Evolutionary conservation across 83 land plant species (phyloP).

Genomic region (Thuja plicata): DNA sequence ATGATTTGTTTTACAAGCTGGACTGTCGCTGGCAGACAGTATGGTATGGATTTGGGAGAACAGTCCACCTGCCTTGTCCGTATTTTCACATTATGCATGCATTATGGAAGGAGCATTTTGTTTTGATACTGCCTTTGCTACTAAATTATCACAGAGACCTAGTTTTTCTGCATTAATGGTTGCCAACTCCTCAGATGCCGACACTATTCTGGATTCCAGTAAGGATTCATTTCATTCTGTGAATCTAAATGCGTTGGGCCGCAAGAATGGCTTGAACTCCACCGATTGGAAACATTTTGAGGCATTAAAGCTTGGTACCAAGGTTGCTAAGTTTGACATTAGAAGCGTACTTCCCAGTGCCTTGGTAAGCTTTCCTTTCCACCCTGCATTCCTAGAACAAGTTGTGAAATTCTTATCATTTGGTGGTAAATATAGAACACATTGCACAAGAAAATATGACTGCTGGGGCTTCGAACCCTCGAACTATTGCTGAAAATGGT

Average conservation of each 20-base stretch:
- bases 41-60: too few species aligned
- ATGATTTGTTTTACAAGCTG: too few species aligned
- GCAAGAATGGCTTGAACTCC: neutral
- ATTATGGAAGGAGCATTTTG: constrained; percentile 9
- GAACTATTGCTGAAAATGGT: neutral
- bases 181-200: neutral
- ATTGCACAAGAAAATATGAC: neutral
- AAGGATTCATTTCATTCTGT: neutral
- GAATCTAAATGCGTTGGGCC: neutral
- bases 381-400: constrained; percentile 12
- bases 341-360: neutral
- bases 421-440: neutral
- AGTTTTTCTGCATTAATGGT: constrained; percentile 7
- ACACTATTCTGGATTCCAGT: constrained; percentile 2
- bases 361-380: constrained; percentile 1
- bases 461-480: neutral
- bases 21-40: too few species aligned
- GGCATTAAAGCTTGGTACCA: neutral
- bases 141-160: neutral
- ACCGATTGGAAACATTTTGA: neutral
- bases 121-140: constrained; percentile 2
- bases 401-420: constrained; percentile 13
- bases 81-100: too few species aligned
- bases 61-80: too few species aligned
- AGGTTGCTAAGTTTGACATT: constrained; percentile 7